phyloP scores from a whole-genome alignment of 208 protist genomes.

The Leishmania turanica region DNA sequence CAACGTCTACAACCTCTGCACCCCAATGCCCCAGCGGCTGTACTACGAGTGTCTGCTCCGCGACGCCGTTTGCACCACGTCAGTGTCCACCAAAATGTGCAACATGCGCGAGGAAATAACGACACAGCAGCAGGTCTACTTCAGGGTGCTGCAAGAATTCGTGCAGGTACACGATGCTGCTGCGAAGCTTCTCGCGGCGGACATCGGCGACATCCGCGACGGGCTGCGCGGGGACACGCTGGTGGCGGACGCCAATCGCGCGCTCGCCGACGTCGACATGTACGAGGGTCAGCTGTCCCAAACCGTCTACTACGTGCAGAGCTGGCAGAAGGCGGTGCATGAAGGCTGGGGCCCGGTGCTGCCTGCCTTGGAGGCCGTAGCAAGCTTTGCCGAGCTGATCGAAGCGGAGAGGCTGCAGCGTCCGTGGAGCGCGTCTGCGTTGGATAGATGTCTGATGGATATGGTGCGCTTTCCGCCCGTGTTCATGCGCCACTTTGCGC shows the following conservation, averaged over 20 bases:
- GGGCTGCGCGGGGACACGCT: conserved; percentile 31
- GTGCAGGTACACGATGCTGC: conserved; percentile 24
- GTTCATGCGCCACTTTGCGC: conserved; percentile 55
- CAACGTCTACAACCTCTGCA: conserved; percentile 39
- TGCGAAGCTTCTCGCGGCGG: conserved; percentile 27
- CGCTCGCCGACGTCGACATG: conserved; percentile 56
- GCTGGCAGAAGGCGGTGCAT: conserved; percentile 38
- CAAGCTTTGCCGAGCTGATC: conserved; percentile 46
- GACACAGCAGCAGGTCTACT: conserved; percentile 37
- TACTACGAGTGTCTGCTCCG: conserved; percentile 24
- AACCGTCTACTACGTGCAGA: conserved; percentile 43
- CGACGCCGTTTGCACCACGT: conserved; percentile 14
- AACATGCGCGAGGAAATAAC: conserved; percentile 40
- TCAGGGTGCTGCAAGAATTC: conserved; percentile 37
- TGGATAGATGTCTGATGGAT: conserved; percentile 54
- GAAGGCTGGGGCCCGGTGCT: conserved; percentile 60
- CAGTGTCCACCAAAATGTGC: conserved; percentile 27
- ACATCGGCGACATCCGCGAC: conserved; percentile 49
- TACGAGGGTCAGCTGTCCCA: conserved; percentile 58
- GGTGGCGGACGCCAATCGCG: conserved; percentile 47
- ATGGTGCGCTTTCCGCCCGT: conserved; percentile 41
- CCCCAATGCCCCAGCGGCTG: neutral
- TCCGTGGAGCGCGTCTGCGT: conserved; percentile 42
- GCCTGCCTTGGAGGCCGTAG: conserved; percentile 36
- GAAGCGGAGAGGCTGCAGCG: conserved; percentile 68